Percentiles rank a stretch among this genome's conserved stretches.
These are phyloP conservation scores for Taiozyma sp. DNA, from an alignment of 1,139 yeast genomes.

Conservation along the genomic window DNA sequence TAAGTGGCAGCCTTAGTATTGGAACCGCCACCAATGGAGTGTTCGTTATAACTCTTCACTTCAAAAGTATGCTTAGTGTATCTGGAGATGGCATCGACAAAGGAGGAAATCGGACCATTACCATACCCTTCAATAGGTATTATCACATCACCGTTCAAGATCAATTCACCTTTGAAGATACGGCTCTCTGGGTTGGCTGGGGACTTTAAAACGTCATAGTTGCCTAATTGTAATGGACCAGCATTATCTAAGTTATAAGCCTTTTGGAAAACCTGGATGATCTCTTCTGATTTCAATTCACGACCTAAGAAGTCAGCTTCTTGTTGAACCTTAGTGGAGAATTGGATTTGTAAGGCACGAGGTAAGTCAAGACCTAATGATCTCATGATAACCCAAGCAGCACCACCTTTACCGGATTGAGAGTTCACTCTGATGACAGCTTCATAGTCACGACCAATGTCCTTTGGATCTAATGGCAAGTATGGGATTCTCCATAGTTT, in stretches of 20 bases:
- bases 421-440: slow-evolving; percentile 97
- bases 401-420: slow-evolving; percentile 98
- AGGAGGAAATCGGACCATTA: slow-evolving; percentile 94
- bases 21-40: slow-evolving; percentile 85
- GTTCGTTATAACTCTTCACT: slow-evolving; percentile 85
- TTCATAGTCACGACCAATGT: slow-evolving; percentile 94
- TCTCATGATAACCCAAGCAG: slow-evolving; percentile 93
- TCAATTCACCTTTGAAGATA: slow-evolving; percentile 43
- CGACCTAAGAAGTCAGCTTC: slow-evolving; percentile 81
- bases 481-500: slow-evolving; percentile 82
- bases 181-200: slow-evolving; percentile 37
- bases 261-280: slow-evolving; percentile 65
- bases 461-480: slow-evolving; percentile 93
- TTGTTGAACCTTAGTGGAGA: slow-evolving; percentile 76
- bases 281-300: slow-evolving; percentile 75
- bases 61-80: slow-evolving; percentile 55
- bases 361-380: slow-evolving; percentile 89
- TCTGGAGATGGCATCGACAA: slow-evolving; percentile 67
- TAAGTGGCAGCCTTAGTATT: slow-evolving; percentile 87
- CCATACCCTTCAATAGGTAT: slow-evolving; percentile 63
- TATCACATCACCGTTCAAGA: slow-evolving; percentile 37
- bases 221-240: slow-evolving; percentile 41
- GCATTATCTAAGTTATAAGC: slow-evolving; percentile 61
- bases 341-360: slow-evolving; percentile 84
- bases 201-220: slow-evolving; percentile 40